These are phyloP conservation scores for Leccinum subfulvum DNA, from an alignment of 1,284 basidiomycete genomes.

Conservation along the genomic window DNA sequence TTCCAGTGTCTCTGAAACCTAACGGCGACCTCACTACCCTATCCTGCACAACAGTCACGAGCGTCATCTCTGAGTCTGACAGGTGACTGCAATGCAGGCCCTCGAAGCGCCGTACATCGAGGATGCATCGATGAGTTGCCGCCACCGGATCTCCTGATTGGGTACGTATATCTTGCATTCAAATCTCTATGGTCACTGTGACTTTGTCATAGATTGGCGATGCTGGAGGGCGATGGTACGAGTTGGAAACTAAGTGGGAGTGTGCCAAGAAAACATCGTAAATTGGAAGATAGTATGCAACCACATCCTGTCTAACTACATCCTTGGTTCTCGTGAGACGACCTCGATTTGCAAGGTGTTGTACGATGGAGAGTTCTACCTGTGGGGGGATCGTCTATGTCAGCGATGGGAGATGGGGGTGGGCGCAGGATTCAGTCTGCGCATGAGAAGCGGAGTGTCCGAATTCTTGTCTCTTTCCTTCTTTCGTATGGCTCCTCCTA, in stretches of 20 bases:
- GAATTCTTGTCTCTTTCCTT: no score
- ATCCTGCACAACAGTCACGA: background rate
- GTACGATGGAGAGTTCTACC: constrained; percentile 76
- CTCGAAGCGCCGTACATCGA: constrained; percentile 83
- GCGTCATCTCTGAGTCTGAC: constrained; percentile 17
- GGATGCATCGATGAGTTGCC: constrained; percentile 61
- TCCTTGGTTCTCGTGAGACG: constrained; percentile 17
- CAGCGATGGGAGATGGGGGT: no score
- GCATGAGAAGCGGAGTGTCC: no score
- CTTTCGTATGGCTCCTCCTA: no score
- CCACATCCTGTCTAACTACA: constrained; percentile 31
- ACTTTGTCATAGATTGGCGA: constrained; percentile 51
- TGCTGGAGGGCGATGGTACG: constrained; percentile 94
- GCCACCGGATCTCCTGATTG: constrained; percentile 67
- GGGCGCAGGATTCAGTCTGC: constrained; percentile 17
- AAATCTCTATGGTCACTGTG: constrained; percentile 17
- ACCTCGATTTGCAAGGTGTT: constrained; percentile 70
- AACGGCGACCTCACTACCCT: constrained; percentile 25
- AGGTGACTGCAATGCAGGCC: constrained; percentile 81
- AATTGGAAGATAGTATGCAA: constrained; percentile 37
- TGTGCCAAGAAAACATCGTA: constrained; percentile 70
- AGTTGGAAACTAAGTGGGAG: constrained; percentile 85
- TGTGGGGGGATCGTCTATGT: constrained; percentile 26
- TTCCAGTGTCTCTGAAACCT: constrained; percentile 25
- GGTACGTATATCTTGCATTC: constrained; percentile 51